These are phyloP conservation scores for Zoysia matrella DNA, from an alignment of 202 grass and related monocot genomes.

Conservation along the genomic window DNA sequence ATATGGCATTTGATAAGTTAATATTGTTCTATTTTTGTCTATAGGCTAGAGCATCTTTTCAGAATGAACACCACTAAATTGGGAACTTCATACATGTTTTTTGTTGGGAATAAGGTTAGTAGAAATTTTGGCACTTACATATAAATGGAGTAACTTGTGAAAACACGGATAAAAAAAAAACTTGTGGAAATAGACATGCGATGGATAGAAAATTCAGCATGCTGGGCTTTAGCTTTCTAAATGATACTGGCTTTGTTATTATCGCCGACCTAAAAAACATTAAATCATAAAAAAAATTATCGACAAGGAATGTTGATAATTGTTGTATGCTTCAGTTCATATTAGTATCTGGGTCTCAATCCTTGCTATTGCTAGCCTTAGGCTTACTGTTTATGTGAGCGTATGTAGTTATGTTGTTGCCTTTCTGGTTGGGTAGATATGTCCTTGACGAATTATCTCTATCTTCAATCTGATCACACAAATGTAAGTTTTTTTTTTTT, in stretches of 20 bases:
- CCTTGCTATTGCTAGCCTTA: not conserved
- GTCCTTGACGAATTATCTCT: not conserved
- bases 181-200: too few species aligned
- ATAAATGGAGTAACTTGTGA: too few species aligned
- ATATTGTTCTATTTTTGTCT: not conserved
- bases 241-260: not conserved
- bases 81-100: not conserved
- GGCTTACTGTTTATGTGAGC: not conserved
- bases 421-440: not conserved
- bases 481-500: constrained; percentile 26
- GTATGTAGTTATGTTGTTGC: not conserved
- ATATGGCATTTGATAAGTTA: not conserved
- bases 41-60: too few species aligned
- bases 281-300: not conserved
- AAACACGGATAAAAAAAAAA: too few species aligned
- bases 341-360: not conserved
- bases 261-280: too few species aligned
- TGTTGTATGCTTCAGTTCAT: constrained; percentile 1
- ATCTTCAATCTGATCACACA: not conserved
- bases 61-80: not conserved
- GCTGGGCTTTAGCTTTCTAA: not conserved
- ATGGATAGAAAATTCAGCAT: constrained; percentile 12
- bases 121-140: not conserved
- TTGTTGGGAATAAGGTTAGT: not conserved
- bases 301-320: not conserved